These are phyloP conservation scores for Ilyonectria destructans DNA, from an alignment of 2,329 filamentous ascomycete genomes.

Conservation along the genomic window DNA sequence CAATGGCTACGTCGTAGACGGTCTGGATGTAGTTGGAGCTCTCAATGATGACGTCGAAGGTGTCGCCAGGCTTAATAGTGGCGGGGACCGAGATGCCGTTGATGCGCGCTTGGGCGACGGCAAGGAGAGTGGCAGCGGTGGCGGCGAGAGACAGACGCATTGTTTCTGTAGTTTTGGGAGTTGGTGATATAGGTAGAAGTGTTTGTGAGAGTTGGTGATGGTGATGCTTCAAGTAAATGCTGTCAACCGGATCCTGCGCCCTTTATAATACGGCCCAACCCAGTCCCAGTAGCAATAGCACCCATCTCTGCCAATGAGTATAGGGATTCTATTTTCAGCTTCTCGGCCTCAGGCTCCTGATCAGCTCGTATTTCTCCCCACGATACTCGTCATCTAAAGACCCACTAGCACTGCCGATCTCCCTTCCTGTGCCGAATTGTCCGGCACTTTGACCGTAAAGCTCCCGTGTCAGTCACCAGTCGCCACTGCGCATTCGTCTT, in stretches of 20 bases:
- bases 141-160: conserved; percentile 49
- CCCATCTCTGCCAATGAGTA: neutral
- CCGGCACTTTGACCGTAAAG: neutral
- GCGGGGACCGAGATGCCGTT: conserved; percentile 60
- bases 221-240: neutral
- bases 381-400: neutral
- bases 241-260: neutral
- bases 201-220: conserved; percentile 6
- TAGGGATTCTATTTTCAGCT: conserved; percentile 14
- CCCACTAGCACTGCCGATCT: conserved; percentile 1
- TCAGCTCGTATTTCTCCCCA: conserved; percentile 15
- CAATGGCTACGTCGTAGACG: conserved; percentile 62
- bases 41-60: conserved; percentile 58
- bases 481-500: neutral
- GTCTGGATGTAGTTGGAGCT: conserved; percentile 62
- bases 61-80: conserved; percentile 57
- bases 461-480: neutral
- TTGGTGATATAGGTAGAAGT: neutral
- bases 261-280: neutral
- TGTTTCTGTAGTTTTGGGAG: conserved; percentile 18
- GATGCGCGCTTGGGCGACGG: conserved; percentile 58
- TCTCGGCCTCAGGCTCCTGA: neutral
- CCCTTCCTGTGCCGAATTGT: neutral
- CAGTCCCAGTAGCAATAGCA: neutral
- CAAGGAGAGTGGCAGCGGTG: conserved; percentile 47